Evolutionary conservation across 805 yeast species (phyloP), one percentile per base, ranked within the genome.

Genomic region (Candida krabiensis): DNA sequence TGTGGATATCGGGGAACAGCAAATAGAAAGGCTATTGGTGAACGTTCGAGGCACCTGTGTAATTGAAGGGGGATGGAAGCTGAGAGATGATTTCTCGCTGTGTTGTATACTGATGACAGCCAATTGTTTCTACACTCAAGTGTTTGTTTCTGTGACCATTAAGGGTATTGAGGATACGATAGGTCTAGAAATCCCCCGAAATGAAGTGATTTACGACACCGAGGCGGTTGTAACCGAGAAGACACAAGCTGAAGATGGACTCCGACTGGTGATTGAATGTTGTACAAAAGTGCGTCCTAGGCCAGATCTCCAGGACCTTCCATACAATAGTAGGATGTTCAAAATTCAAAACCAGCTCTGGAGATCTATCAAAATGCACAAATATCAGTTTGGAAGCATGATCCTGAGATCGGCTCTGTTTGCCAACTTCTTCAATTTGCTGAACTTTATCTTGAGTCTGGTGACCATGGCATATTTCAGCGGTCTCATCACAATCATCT

Each of bases 91-190:
- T 15, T 43, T 40, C 33, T 40, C 34, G 9, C 21, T 40, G 2
- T 37, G 47, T 6, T 43, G 44, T 16, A 32, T 40, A 18, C 23
- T 43, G 6, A 35, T 40, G 15, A 44, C 41, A 6, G 35, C 47
- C 15, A 33, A 40, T 27, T 28, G 36, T 16, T 35, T 35, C 28
- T 32, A 40, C 14, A 23, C 44, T 5, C 44, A 37, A 15, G 28
- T 37, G n/a, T 43, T 40, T 34, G 47, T 43, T 14, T 43, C 47
- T 6, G 27, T 43, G 31, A 40, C 36, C 7, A 26, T 37, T n/a
- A 34, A 29, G n/a, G 47, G 47, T 2, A 30, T 43, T 3, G 12
- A 37, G 26, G 47, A 43, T 27, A 30, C 47, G 9, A 24, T 31
- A 17, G 47, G 47, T 2, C 30, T 30, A 11, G 44, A 43, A 27